These are phyloP conservation scores for Peronospora tabacina DNA, from an alignment of 352 stramenopile genomes.

Conservation along the genomic window DNA sequence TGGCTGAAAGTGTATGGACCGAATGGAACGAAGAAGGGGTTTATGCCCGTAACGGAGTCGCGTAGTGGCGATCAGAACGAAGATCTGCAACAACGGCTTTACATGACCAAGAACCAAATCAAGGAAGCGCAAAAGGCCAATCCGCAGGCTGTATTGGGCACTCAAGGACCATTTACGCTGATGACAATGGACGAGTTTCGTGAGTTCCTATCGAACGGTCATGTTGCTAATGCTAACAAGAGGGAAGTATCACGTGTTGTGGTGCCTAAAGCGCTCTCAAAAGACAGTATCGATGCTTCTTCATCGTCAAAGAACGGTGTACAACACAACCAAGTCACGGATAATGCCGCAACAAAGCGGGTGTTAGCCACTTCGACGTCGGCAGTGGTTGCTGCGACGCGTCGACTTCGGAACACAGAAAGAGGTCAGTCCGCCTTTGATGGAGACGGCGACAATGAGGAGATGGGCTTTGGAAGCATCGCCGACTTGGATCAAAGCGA, in stretches of 20 bases:
- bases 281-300: too few relatives aligned
- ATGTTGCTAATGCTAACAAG: conserved; percentile 13
- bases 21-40: conserved; percentile 24
- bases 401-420: conserved; percentile 12
- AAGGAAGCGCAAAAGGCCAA: conserved; percentile 27
- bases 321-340: conserved; percentile 2
- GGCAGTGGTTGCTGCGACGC: conserved; percentile 3
- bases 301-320: too few relatives aligned
- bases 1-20: conserved; percentile 38
- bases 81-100: conserved; percentile 40
- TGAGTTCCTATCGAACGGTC: conserved; percentile 32
- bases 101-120: conserved; percentile 38
- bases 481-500: conserved; percentile 8
- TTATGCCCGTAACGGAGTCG: conserved; percentile 31
- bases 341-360: conserved; percentile 8
- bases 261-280: not conserved
- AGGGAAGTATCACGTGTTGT: conserved; percentile 1
- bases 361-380: conserved; percentile 2
- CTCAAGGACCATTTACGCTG: conserved; percentile 42
- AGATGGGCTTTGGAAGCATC: conserved; percentile 3
- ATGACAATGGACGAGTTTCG: conserved; percentile 51
- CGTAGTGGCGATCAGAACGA: conserved; percentile 35
- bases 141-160: conserved; percentile 36
- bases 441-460: conserved; percentile 14
- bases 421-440: conserved; percentile 18